Percentiles rank a stretch among this genome's conserved stretches.
phyloP scores from a whole-genome alignment of 768 basidiomycete species.

The Serendipita sp. region DNA sequence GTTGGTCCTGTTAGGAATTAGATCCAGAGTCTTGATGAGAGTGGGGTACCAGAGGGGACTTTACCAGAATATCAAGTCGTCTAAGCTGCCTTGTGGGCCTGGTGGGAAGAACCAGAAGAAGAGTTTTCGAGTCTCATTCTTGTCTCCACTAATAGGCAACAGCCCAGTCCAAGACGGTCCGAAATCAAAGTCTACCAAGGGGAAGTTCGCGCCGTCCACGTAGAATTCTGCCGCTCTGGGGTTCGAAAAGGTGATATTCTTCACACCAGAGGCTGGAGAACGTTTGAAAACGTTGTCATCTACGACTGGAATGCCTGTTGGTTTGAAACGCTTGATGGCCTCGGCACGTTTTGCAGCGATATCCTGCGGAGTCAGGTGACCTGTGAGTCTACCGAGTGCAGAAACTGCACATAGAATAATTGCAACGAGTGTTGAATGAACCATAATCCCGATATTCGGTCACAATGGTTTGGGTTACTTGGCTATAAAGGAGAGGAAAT shows the following conservation, averaged over 20 bases:
- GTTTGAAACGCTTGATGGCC: not conserved
- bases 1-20: constrained; percentile 38
- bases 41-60: constrained; percentile 15
- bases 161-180: constrained; percentile 66
- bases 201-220: constrained; percentile 50
- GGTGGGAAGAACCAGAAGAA: constrained; percentile 82
- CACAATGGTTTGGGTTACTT: too few relatives aligned
- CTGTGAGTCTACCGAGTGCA: not conserved
- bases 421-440: not conserved
- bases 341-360: not conserved
- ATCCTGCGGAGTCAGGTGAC: not conserved
- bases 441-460: not conserved
- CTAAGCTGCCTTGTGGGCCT: constrained; percentile 50
- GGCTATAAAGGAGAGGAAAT: too few relatives aligned
- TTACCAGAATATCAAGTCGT: constrained; percentile 68
- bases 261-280: constrained; percentile 17
- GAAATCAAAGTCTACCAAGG: constrained; percentile 54
- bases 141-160: constrained; percentile 45
- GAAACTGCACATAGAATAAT: not conserved
- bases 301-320: not conserved
- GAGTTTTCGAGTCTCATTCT: constrained; percentile 56
- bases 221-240: constrained; percentile 54
- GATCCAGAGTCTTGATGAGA: not conserved
- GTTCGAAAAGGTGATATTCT: constrained; percentile 59
- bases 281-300: constrained; percentile 3